phyloP scores from a whole-genome alignment of 2,329 filamentous ascomycete species.

The Pseudopyrenochaeta lycopersici region DNA sequence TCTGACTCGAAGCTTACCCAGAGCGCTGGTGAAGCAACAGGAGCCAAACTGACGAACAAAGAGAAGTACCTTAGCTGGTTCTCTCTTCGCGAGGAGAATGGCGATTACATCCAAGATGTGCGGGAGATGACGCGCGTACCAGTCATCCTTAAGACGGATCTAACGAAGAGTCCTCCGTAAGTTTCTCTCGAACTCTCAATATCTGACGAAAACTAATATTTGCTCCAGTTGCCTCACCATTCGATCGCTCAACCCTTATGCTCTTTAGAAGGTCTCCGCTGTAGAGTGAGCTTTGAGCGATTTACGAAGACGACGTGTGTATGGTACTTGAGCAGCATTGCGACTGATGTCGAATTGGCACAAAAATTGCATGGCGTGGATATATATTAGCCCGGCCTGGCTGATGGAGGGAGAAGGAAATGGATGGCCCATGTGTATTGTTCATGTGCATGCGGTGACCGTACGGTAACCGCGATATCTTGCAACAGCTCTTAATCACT shows the following conservation, averaged over 20 bases:
- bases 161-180: slow-evolving; percentile 99
- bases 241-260: slow-evolving; percentile 82
- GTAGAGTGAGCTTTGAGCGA: background rate
- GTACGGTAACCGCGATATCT: slow-evolving; percentile 32
- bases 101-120: slow-evolving; percentile 97
- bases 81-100: slow-evolving; percentile 87
- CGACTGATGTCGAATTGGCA: slow-evolving; percentile 32
- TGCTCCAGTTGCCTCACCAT: slow-evolving; percentile 77
- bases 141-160: slow-evolving; percentile 97
- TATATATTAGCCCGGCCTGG: slow-evolving; percentile 32
- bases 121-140: slow-evolving; percentile 97
- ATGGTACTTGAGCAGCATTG: slow-evolving; percentile 13
- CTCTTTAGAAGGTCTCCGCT: slow-evolving; percentile 52
- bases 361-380: slow-evolving; percentile 43
- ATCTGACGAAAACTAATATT: slow-evolving; percentile 23
- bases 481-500: slow-evolving; percentile 31
- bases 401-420: slow-evolving; percentile 20
- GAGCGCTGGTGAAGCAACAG: slow-evolving; percentile 71
- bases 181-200: slow-evolving; percentile 54
- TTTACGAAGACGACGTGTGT: background rate
- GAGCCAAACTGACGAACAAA: slow-evolving; percentile 86
- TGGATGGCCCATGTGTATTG: slow-evolving; percentile 39
- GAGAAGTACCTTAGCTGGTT: slow-evolving; percentile 96
- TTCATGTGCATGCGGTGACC: slow-evolving; percentile 36
- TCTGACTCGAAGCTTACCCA: slow-evolving; percentile 92